Percentiles rank a stretch among this genome's conserved stretches.
Conservation (phyloP, 106 monocot genomes). For the Dioscorea alata region DNA sequence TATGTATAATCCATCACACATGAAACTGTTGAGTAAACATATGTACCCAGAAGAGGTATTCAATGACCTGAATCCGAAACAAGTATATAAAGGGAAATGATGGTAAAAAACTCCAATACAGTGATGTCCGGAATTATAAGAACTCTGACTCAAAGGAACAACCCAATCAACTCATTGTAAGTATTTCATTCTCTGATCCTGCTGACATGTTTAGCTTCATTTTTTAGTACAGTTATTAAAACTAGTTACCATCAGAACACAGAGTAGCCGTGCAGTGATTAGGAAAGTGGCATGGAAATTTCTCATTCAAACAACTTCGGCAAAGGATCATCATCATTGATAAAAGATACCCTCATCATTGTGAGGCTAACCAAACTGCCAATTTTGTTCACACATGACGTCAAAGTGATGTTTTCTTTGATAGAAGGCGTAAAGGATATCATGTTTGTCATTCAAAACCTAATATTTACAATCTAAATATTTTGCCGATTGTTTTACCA, state of each 20-base stretch:
- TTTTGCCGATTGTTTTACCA: no score
- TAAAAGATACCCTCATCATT: conserved; percentile 15
- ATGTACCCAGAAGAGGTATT: conserved; percentile 50
- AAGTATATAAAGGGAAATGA: conserved; percentile 12
- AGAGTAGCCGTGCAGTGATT: conserved; percentile 12
- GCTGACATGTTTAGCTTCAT: not conserved
- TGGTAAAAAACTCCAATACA: conserved; percentile 1
- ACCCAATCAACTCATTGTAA: conserved; percentile 2
- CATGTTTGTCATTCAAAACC: no score
- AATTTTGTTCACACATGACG: no score
- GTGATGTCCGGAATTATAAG: not conserved
- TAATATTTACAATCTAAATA: no score
- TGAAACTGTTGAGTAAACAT: conserved; percentile 25
- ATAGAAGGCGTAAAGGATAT: no score
- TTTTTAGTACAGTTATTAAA: not conserved
- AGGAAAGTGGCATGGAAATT: conserved; percentile 18
- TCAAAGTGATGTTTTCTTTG: no score
- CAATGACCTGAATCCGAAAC: conserved; percentile 27
- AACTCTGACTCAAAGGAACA: not conserved
- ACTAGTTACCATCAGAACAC: not conserved
- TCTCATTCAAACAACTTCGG: conserved; percentile 6
- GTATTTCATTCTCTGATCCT: not conserved
- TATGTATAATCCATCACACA: conserved; percentile 6
- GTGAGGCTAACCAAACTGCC: no score
- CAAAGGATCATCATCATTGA: no score